Base-by-base conservation (phyloP, 169 alveolate species). In the Plasmodium berghei region DNA sequence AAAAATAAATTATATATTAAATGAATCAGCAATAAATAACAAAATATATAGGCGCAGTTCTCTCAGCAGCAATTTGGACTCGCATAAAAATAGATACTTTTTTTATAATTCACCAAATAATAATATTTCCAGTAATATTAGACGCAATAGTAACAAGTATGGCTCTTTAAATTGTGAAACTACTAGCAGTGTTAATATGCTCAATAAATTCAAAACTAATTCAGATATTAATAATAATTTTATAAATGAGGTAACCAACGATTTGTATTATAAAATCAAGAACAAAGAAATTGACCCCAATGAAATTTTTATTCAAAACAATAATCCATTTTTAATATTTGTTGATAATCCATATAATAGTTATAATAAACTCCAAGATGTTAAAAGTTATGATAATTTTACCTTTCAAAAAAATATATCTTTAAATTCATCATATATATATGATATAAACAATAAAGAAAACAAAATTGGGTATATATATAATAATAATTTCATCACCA, bases 381-480 rank as follows among this genome's bases (percentile, higher is more conserved):
- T 59, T 9, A 59, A 59, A n/a, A 40, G 58, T 73, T 61, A 64
- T 34, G 49, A 45, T n/a, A 10, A 9, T 26, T 18, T 5, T 18
- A 8, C 87, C 22, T 73, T 73, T 42, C 87, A n/a, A 10, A 73
- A 73, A 58, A 40, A 40, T 26, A 14, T 18, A 12, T 73, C 12
- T 48, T 24, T 16, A 1, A 55, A 73, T 49, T 10, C 71, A 14
- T 73, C 61, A 1, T 48, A 40, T 59, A 14, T 28, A 10, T 42
- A 20, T 59, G 69, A 54, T 5, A 14, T 55, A 62, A 54, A 20
- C 18, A 72, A 18, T 5, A 34, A 34, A 18, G 22, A 14, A 42
- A 72, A 72, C 55, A 48, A 72, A 28, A 49, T 54, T 18, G 8
- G 28, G 5, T 40, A 72, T 20, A 52, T 72, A 9, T 10, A 56